Evolutionary conservation across 306 rosid genomes (phyloP).

Genomic region (Herpetospermum pedunculosum): DNA sequence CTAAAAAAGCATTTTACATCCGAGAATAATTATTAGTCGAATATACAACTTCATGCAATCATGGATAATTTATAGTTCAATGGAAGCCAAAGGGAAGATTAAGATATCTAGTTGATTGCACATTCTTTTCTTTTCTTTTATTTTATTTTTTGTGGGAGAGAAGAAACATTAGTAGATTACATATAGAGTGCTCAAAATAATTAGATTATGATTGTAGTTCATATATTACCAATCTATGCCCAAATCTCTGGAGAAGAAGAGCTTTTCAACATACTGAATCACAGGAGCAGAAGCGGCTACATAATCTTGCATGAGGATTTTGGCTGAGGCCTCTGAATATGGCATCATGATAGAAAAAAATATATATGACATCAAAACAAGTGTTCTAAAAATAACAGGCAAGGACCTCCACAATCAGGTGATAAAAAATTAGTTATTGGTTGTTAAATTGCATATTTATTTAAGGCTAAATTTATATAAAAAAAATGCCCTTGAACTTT

Average conservation of each 20-base stretch:
- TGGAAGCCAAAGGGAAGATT: not conserved
- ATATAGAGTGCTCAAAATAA: not conserved
- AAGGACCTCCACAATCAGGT: not conserved
- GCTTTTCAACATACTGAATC: conserved; percentile 60
- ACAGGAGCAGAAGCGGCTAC: conserved; percentile 47
- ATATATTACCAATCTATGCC: conserved; percentile 73
- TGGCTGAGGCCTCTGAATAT: conserved; percentile 58
- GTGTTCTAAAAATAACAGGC: not conserved
- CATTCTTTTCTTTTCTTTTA: not conserved
- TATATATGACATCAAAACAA: not conserved
- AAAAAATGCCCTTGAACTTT: too few relatives aligned
- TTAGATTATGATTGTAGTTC: conserved; percentile 1
- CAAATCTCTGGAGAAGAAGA: conserved; percentile 60
- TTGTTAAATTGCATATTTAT: too few relatives aligned
- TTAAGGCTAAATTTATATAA: too few relatives aligned
- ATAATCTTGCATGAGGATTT: conserved; percentile 58
- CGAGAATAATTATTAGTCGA: not conserved
- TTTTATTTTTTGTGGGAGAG: not conserved
- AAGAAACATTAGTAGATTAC: not conserved
- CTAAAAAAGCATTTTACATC: not conserved
- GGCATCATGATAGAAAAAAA: conserved; percentile 3
- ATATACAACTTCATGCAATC: not conserved
- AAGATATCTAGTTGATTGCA: not conserved
- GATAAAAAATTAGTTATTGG: not conserved
- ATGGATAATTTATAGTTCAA: not conserved